These are phyloP conservation scores for Chytridium lagenaria DNA, from an alignment of 371 early-diverging fungal genomes.

Conservation along the genomic window DNA sequence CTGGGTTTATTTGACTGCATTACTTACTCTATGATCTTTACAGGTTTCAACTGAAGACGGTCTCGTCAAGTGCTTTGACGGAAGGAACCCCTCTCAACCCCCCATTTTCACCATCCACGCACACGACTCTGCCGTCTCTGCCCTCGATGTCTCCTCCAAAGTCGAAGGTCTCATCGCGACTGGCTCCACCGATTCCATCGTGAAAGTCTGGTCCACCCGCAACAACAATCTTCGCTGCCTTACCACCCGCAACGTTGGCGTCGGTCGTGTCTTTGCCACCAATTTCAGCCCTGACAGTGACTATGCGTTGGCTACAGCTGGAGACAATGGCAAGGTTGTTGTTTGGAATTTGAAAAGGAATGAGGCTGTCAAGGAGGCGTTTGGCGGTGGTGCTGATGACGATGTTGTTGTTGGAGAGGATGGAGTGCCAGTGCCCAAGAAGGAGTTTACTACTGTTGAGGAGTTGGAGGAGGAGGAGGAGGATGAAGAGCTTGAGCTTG, in stretches of 20 bases:
- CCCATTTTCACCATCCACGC: conserved; percentile 90
- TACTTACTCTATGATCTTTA: no score
- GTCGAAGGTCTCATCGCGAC: conserved; percentile 85
- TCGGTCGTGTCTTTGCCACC: conserved; percentile 85
- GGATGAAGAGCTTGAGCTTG: conserved; percentile 50
- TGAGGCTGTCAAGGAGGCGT: conserved; percentile 75
- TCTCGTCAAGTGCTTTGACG: conserved; percentile 85
- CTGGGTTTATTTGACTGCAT: no score
- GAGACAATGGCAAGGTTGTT: conserved; percentile 83
- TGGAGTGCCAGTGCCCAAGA: no score
- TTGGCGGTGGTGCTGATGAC: conserved; percentile 49
- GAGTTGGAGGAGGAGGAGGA: conserved; percentile 59
- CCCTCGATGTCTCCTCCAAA: conserved; percentile 81
- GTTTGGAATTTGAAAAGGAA: conserved; percentile 93
- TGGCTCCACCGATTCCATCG: conserved; percentile 86
- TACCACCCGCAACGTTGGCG: conserved; percentile 28
- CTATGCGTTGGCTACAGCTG: conserved; percentile 82
- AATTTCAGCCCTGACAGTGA: conserved; percentile 89
- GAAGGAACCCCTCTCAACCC: conserved; percentile 51
- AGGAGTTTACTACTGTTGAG: conserved; percentile 22
- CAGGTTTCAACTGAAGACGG: conserved; percentile 89
- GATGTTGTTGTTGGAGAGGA: neutral
- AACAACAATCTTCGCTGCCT: conserved; percentile 67
- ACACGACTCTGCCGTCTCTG: conserved; percentile 87
- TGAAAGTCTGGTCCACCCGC: conserved; percentile 92